These are phyloP conservation scores for Fusarium scirpi DNA, from an alignment of 2,329 filamentous ascomycete genomes.

Conservation along the genomic window DNA sequence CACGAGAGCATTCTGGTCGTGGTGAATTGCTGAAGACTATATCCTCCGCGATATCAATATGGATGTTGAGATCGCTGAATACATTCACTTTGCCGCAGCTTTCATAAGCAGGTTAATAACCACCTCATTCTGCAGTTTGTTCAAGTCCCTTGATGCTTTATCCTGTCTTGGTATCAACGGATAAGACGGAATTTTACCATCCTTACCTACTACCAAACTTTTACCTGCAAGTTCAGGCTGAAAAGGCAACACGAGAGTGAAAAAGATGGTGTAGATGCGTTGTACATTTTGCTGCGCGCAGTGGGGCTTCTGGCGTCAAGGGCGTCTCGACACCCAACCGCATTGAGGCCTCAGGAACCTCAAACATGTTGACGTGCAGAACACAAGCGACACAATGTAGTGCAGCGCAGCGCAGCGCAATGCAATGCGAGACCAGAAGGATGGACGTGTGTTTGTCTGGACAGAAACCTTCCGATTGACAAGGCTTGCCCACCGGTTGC, in stretches of 20 bases:
- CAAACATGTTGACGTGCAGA: constrained; percentile 41
- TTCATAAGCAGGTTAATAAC: neutral
- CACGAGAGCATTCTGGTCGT: neutral
- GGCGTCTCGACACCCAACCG: constrained; percentile 64
- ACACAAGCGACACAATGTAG: constrained; percentile 22
- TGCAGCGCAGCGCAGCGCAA: constrained; percentile 14
- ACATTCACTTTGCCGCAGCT: neutral
- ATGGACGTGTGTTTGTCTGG: constrained; percentile 38
- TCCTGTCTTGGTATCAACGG: constrained; percentile 2
- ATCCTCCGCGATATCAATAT: neutral
- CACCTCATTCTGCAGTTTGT: neutral
- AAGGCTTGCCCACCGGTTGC: constrained; percentile 40
- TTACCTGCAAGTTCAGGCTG: constrained; percentile 23
- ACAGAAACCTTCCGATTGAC: constrained; percentile 31
- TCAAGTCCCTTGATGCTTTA: neutral
- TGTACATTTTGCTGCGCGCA: constrained; percentile 58
- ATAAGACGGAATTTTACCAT: neutral
- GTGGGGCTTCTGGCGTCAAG: constrained; percentile 54
- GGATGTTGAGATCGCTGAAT: constrained; percentile 6
- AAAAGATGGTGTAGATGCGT: constrained; percentile 56
- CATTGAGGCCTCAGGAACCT: constrained; percentile 45
- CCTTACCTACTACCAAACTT: constrained; percentile 9
- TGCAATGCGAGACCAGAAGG: constrained; percentile 24
- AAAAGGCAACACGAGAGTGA: constrained; percentile 15
- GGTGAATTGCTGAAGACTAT: neutral